Evolutionary conservation across 345 rosid genomes (phyloP), one percentile per base, ranked within the genome.

Genomic region (Eucalyptus fibrosa): DNA sequence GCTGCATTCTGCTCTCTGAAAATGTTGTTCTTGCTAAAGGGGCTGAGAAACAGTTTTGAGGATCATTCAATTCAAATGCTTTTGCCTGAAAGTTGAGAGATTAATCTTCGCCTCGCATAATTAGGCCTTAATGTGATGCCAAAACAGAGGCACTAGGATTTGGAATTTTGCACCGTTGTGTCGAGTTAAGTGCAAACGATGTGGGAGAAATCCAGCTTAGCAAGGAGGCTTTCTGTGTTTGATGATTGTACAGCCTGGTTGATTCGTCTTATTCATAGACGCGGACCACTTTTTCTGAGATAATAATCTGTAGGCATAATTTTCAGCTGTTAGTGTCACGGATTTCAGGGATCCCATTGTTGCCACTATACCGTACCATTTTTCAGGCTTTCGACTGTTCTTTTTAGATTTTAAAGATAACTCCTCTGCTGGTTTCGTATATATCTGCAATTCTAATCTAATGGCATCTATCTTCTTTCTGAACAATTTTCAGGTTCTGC

Each of bases 401-500:
- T 67, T 32, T 32, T 16, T 4, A 32, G 6, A 16, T 65, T 65
- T 16, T n/a, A 67, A 3, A 67, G 80, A 17, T 32, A 3, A 67
- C 30, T 24, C 65, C n/a, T 59, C 65, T 59, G 15, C 65, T 59
- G 15, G 15, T 26, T 15, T 59, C 4, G 28, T 56, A 5, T 59
- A 42, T 26, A 59, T 59, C 14, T 59, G 65, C n/a, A 59, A 59
- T 59, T 59, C 65, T 59, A 59, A 59, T 59, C n/a, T 10, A 24
- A 59, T 59, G n/a, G n/a, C 65, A 59, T 24, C n/a, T 24, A 24
- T 55, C 12, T 55, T 24, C n/a, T 26, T 59, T 59, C n/a, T 50
- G 12, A 23, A 30, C 50, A 14, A 21, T 42, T 89, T 91, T 88
- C 93, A 94, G 96, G 92, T 92, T 86, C 89, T 89, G n/a, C 91